Evolutionary conservation across 2,329 filamentous ascomycete species (phyloP), one percentile per base, ranked within the genome.

Genomic region (Colletotrichum sp.): DNA sequence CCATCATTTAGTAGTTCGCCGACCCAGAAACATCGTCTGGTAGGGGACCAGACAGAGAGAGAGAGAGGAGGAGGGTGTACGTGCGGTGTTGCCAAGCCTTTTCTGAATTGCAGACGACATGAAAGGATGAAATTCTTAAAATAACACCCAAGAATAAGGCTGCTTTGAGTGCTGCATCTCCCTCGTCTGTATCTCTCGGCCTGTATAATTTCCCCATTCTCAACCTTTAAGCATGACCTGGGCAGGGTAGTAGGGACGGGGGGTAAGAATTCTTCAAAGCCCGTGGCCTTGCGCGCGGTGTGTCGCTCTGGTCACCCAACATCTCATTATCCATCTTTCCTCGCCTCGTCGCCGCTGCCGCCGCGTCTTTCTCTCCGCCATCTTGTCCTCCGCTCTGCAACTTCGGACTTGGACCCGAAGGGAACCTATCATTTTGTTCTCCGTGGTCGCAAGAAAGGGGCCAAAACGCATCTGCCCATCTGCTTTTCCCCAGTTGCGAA

Each of bases 231-330:
- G 44, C 59, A 22, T 19, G 49, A 73, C 65, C 66, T 64, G 34
- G 65, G 29, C 44, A 22, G n/a, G n/a, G 44, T 49, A 44, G 19
- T 44, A 69, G 25, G 64, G 59, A 32, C 49, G 11, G 27, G 32
- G 64, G 27, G 39, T 34, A 25, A 64, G 71, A 64, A 74, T 73
- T 65, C 69, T 74, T 74, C 74, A 76, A 69, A 76, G 70, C 30
- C 44, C 16, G 22, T 22, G 32, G 16, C 49, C 44, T 49, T 30
- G 25, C 63, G 25, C 61, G 25, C 61, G 62, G 34, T 59, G 63
- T 57, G 34, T 68, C 30, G 69, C 72, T 67, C 57, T 74, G 32
- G 19, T 34, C 39, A 69, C 44, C 25, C 44, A 69, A 29, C 34
- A 64, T 68, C 34, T 69, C 64, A 63, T 70, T 70, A 62, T 73